Percentiles rank a stretch among this genome's conserved stretches.
These are phyloP conservation scores for Prunus mume DNA, from an alignment of 306 rosid genomes.

Conservation along the genomic window DNA sequence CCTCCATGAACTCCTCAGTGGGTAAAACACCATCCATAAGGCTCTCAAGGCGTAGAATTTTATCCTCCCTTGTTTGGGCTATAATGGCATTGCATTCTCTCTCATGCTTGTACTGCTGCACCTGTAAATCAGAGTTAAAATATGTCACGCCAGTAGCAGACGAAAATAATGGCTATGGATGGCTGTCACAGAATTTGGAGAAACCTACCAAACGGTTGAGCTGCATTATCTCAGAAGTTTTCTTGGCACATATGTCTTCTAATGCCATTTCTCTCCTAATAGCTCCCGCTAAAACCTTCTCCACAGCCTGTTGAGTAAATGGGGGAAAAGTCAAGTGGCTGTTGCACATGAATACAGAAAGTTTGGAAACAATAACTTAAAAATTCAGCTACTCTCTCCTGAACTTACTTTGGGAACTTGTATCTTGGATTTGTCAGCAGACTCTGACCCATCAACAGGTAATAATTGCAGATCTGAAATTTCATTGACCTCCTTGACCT, in stretches of 20 bases:
- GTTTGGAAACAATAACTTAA: slow-evolving; percentile 13
- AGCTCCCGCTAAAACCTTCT: slow-evolving; percentile 93
- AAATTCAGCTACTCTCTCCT: slow-evolving; percentile 25
- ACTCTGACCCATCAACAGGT: slow-evolving; percentile 57
- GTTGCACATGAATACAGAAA: slow-evolving; percentile 12
- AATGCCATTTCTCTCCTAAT: slow-evolving; percentile 98
- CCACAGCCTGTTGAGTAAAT: slow-evolving; percentile 54
- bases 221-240: slow-evolving; percentile 71
- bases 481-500: slow-evolving; percentile 43
- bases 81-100: slow-evolving; percentile 83
- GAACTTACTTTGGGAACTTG: slow-evolving; percentile 79
- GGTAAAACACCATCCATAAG: slow-evolving; percentile 95
- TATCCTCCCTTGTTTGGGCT: slow-evolving; percentile 92
- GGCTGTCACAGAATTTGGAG: slow-evolving; percentile 18
- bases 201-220: slow-evolving; percentile 85
- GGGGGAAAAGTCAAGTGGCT: slow-evolving; percentile 3
- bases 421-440: slow-evolving; percentile 65
- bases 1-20: slow-evolving; percentile 80
- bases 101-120: slow-evolving; percentile 90
- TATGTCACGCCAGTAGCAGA: slow-evolving; percentile 30
- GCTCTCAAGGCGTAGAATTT: slow-evolving; percentile 86
- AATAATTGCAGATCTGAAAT: slow-evolving; percentile 67
- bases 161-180: slow-evolving; percentile 13
- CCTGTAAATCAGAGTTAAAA: slow-evolving; percentile 48
- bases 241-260: slow-evolving; percentile 84